Evolutionary conservation across 441 rosid species (phyloP), one percentile per base, ranked within the genome.

Genomic region (Eruca vesicaria): DNA sequence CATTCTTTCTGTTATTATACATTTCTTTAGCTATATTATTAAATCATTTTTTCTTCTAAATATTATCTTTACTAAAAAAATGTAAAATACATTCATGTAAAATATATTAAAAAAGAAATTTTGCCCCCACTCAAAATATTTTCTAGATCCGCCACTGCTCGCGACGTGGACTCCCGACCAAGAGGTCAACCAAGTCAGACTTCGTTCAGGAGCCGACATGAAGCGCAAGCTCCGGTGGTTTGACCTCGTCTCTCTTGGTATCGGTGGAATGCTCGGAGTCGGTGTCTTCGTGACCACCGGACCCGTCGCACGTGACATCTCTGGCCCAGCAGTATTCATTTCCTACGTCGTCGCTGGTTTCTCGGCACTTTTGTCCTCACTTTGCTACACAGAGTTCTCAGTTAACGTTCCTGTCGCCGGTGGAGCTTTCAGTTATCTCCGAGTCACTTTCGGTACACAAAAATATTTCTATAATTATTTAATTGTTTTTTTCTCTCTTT

Each of bases 261-360:
- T 94, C n/a, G 95, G 95, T 32, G 98, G 98, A n/a, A 94, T 94
- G 98, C 96, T 94, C 55, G 98, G 97, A 9, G 97, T 81, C 57
- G 98, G 98, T 9, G 97, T 94, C 19, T 91, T 94, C 70, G 92
- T 91, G 66, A 90, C 98, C 29, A 90, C 98, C 14, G 96, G 97
- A 9, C 82, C 20, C 2, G 97, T 94, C 2, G 95, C 96, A 28
- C 88, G 61, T 26, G 23, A 80, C 10, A 64, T 35, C 66, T 81
- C 97, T 0, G 98, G 98, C 41, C 97, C 98, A 29, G 83, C 98
- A 0, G 96, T 94, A 35, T 86, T 94, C 79, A 85, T 91, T 10
- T 94, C 98, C 1, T 94, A 94, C 73, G 79, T 89, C 28, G 80
- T 91, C 72, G 97, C 98, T 9, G 97, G 89, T 36, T 78, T 90